Conservation (phyloP, 768 basidiomycete genomes). For the Lactarius hatsudake region DNA sequence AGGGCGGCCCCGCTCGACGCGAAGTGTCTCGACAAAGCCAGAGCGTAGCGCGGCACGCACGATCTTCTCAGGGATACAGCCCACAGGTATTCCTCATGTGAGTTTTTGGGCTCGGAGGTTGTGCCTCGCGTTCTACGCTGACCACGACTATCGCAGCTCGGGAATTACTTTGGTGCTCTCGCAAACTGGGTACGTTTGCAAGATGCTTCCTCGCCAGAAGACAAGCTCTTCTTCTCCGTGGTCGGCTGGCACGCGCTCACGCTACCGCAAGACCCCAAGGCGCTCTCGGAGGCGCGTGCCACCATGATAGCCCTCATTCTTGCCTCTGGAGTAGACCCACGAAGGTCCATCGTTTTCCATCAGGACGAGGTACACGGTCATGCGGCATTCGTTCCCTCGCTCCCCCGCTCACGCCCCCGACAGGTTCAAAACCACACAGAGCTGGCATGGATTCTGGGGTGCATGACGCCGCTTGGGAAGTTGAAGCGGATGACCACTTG, state of each 20-base stretch:
- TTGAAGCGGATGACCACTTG: constrained; percentile 93
- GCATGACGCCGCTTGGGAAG: constrained; percentile 78
- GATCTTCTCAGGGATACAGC: constrained; percentile 91
- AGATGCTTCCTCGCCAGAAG: constrained; percentile 50
- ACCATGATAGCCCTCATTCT: constrained; percentile 83
- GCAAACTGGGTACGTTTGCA: constrained; percentile 87
- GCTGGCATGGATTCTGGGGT: constrained; percentile 86
- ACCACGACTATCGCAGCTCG: constrained; percentile 52
- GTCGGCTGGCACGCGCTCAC: constrained; percentile 96
- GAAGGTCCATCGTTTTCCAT: constrained; percentile 71
- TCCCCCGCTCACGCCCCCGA: neutral
- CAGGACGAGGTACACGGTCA: constrained; percentile 72
- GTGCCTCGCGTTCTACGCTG: neutral
- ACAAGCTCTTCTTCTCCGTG: constrained; percentile 77
- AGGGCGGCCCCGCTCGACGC: neutral
- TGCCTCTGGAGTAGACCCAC: constrained; percentile 81
- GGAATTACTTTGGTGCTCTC: constrained; percentile 90
- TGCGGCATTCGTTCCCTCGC: neutral
- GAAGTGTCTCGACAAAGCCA: constrained; percentile 9
- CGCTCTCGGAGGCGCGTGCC: constrained; percentile 57
- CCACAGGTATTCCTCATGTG: constrained; percentile 89
- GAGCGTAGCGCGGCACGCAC: constrained; percentile 34
- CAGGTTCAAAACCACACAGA: constrained; percentile 85
- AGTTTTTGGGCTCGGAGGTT: constrained; percentile 26
- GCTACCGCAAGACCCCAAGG: constrained; percentile 76